These are phyloP conservation scores for Zychaea mexicana DNA, from an alignment of 371 early-diverging fungal genomes.

Conservation along the genomic window DNA sequence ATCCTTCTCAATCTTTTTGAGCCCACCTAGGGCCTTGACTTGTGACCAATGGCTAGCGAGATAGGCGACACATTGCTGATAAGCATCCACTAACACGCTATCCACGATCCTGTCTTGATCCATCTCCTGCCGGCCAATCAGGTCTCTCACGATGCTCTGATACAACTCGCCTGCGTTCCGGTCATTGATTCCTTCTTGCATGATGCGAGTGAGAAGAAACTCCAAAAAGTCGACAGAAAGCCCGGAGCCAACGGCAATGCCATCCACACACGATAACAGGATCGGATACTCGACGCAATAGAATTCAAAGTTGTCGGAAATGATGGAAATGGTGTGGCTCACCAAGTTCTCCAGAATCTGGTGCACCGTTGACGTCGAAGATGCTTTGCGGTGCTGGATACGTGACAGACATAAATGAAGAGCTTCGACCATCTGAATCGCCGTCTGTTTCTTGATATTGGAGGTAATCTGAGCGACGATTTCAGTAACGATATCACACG, in stretches of 20 bases:
- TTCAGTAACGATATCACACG: neutral
- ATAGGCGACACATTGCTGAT: slow-evolving; percentile 35
- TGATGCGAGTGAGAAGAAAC: slow-evolving; percentile 37
- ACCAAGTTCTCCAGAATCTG: slow-evolving; percentile 36
- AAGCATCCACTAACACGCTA: slow-evolving; percentile 35
- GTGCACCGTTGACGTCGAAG: slow-evolving; percentile 29
- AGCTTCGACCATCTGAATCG: slow-evolving; percentile 43
- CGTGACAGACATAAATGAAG: slow-evolving; percentile 45
- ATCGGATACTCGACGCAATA: slow-evolving; percentile 53
- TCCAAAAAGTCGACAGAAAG: slow-evolving; percentile 52
- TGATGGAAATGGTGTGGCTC: slow-evolving; percentile 34
- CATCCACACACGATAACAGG: slow-evolving; percentile 49
- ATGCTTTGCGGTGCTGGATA: slow-evolving; percentile 37
- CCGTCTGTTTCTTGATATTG: slow-evolving; percentile 46
- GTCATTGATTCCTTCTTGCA: slow-evolving; percentile 40
- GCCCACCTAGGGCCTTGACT: slow-evolving; percentile 39
- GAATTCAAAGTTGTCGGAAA: slow-evolving; percentile 43
- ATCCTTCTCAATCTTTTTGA: slow-evolving; percentile 35
- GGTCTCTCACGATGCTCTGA: slow-evolving; percentile 47
- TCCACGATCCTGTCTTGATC: slow-evolving; percentile 46
- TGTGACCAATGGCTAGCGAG: slow-evolving; percentile 27
- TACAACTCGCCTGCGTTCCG: slow-evolving; percentile 45
- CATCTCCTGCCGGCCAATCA: slow-evolving; percentile 47
- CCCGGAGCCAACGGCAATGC: slow-evolving; percentile 40
- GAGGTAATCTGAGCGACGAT: slow-evolving; percentile 3